Evolutionary conservation across 306 rosid species (phyloP).

Genomic region (Trifolium pratense): DNA sequence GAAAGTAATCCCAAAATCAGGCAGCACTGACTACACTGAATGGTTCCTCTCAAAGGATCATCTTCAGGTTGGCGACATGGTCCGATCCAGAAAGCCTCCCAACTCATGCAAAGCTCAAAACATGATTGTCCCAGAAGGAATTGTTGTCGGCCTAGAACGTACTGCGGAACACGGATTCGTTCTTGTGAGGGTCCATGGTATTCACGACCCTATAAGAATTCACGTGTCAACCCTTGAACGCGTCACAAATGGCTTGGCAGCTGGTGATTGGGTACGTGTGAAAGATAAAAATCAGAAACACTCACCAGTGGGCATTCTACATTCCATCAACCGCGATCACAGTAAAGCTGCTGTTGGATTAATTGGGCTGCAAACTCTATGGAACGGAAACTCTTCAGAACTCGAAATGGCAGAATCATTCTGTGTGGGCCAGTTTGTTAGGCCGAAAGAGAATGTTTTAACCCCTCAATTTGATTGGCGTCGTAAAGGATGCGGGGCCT

Average conservation of each 20-base stretch:
- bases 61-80: constrained; percentile 81
- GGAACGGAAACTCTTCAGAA: constrained; percentile 72
- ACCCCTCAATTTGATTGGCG: constrained; percentile 90
- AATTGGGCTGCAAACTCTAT: constrained; percentile 73
- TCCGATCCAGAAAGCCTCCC: constrained; percentile 79
- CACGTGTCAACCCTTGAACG: constrained; percentile 70
- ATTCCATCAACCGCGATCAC: constrained; percentile 66
- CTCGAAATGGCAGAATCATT: constrained; percentile 79
- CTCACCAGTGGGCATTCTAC: constrained; percentile 85
- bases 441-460: constrained; percentile 60
- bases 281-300: constrained; percentile 68
- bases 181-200: constrained; percentile 78
- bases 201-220: constrained; percentile 81
- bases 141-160: constrained; percentile 70
- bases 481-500: constrained; percentile 56
- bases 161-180: constrained; percentile 63
- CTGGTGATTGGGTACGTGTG: constrained; percentile 79
- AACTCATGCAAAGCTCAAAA: constrained; percentile 69
- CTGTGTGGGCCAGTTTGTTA: constrained; percentile 80
- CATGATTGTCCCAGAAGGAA: constrained; percentile 87
- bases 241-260: constrained; percentile 74
- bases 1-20: constrained; percentile 55
- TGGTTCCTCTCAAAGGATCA: constrained; percentile 89
- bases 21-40: constrained; percentile 57
- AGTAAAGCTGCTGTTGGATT: constrained; percentile 74